Evolutionary conservation across 768 basidiomycete genomes (phyloP).

Genomic region (Leccinum variicolor): DNA sequence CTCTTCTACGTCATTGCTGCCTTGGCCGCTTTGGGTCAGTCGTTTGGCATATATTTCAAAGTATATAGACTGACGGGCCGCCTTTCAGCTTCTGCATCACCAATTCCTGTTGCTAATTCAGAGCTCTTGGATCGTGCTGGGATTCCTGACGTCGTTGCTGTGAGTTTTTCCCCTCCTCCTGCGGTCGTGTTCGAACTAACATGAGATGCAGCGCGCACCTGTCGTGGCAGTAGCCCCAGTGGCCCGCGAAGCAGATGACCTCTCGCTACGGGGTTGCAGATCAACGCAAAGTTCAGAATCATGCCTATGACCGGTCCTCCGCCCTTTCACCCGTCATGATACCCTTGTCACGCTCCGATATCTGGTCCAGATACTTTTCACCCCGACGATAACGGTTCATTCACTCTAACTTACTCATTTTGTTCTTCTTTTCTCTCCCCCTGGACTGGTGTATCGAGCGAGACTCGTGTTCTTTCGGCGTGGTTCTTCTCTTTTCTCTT

Average conservation of each 20-base stretch:
- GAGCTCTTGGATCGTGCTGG: background rate
- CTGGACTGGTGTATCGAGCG: constrained; percentile 1
- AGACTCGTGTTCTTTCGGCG: background rate
- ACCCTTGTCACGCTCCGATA: background rate
- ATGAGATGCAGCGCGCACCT: constrained; percentile 9
- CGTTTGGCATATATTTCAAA: background rate
- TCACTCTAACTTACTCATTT: background rate
- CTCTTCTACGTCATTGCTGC: constrained; percentile 30
- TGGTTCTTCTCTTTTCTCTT: background rate
- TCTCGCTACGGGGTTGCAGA: constrained; percentile 4
- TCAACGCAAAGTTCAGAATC: background rate
- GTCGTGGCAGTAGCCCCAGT: constrained; percentile 3
- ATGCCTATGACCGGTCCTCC: background rate
- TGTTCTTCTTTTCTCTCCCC: background rate
- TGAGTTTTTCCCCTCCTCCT: constrained; percentile 1
- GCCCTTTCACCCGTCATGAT: background rate
- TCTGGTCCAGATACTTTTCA: background rate
- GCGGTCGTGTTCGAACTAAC: background rate
- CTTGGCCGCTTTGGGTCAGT: constrained; percentile 26
- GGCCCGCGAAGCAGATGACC: constrained; percentile 16
- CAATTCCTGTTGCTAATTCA: constrained; percentile 18
- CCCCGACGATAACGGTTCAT: background rate
- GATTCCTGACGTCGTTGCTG: constrained; percentile 9
- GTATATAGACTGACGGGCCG: background rate
- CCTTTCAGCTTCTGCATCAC: constrained; percentile 26